Evolutionary conservation across 1,139 yeast genomes (phyloP), one percentile per base, ranked within the genome.

Genomic region (Suhomyces yuchorum): DNA sequence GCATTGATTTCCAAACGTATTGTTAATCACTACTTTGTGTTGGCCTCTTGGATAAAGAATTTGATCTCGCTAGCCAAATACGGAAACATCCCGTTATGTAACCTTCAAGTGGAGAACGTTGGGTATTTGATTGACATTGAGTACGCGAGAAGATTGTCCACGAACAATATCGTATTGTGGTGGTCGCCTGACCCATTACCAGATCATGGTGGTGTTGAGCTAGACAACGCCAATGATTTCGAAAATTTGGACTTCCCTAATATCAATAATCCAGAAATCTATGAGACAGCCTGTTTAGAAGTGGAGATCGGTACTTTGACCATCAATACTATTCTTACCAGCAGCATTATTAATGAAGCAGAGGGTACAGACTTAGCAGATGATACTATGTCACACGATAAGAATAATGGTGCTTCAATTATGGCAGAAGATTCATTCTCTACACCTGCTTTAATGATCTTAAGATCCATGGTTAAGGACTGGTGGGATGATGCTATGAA

Each of bases 401-500:
- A 65, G 12, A 72, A 70, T 41, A 75, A 75, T 49, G 81, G 81
- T 6, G 71, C 78, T 4, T 74, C 81, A 18, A 80, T 78, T 40
- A 82, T 82, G 58, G 86, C 91, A 4, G 85, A 82, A 56, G 91
- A 86, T 63, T 81, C 96, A 0, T 91, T 92, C 58, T 85, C 92
- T n/a, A 76, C 84, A 0, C 83, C 89, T 1, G 89, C 97, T 1
- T 71, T 93, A 51, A 66, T 76, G 14, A 85, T 87, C 0, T 75
- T 95, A 51, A 80, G 96, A 60, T 66, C 78, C 3, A 73, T 93
- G 80, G 87, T 95, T 8, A 89, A 86, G 58, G 84, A 78, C 37
- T 90, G 97, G 97, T 93, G 98, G 97, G 96, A 90, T 61, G 88
- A 85, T 60, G 98, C 97, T 0, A 69, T 88, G 48, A 73, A 75